phyloP scores from a whole-genome alignment of 768 basidiomycete genomes.

The Floccularia luteovirens region DNA sequence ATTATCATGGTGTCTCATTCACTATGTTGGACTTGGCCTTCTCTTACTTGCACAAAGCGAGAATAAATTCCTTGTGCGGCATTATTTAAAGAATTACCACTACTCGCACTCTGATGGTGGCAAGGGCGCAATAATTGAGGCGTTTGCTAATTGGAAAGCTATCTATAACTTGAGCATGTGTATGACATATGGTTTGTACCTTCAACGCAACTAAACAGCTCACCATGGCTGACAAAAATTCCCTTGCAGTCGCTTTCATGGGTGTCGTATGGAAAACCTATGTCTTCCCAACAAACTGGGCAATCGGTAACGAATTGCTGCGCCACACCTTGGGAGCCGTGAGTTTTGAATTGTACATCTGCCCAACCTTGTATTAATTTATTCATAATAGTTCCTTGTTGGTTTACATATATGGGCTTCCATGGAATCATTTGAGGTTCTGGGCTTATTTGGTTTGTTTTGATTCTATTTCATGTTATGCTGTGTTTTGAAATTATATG shows the following conservation, averaged over 20 bases:
- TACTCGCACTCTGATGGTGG: slow-evolving; percentile 67
- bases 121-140: slow-evolving; percentile 80
- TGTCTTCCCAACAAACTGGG: slow-evolving; percentile 75
- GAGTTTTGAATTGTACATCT: slow-evolving; percentile 19
- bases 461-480: neutral
- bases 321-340: slow-evolving; percentile 86
- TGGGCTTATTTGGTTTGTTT: slow-evolving; percentile 80
- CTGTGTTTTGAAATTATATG: neutral
- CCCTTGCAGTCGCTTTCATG: slow-evolving; percentile 64
- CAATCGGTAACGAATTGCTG: slow-evolving; percentile 77
- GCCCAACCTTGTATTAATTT: neutral
- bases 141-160: slow-evolving; percentile 92
- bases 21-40: slow-evolving; percentile 81
- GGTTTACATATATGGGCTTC: slow-evolving; percentile 90
- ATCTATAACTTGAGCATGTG: slow-evolving; percentile 89
- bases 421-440: slow-evolving; percentile 83
- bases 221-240: neutral
- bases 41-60: slow-evolving; percentile 80
- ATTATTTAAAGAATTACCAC: slow-evolving; percentile 92
- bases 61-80: slow-evolving; percentile 84
- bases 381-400: slow-evolving; percentile 55
- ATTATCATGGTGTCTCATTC: slow-evolving; percentile 77
- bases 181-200: slow-evolving; percentile 79
- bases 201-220: slow-evolving; percentile 4
- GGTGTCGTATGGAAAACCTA: slow-evolving; percentile 91